Percentiles rank a stretch among this genome's conserved stretches.
These are phyloP conservation scores for Globisporangium paroecandrum DNA, from an alignment of 352 stramenopile species.

Conservation along the genomic window DNA sequence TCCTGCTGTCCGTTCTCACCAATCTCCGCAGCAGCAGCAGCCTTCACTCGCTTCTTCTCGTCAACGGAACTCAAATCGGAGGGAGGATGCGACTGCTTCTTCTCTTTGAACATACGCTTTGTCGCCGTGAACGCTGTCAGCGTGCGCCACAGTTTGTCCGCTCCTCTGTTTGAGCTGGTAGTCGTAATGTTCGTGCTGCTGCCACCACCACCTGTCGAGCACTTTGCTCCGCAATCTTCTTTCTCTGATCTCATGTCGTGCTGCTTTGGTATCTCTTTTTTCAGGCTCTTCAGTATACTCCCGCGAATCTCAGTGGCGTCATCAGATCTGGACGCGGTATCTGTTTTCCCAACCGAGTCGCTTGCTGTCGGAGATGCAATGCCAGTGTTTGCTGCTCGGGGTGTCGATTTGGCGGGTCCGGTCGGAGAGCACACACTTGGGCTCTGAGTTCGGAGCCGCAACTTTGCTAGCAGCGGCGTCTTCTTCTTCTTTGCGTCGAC, in stretches of 20 bases:
- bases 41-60: slow-evolving; percentile 11
- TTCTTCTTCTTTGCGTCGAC: slow-evolving; percentile 26
- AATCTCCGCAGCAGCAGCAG: neutral
- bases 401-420: slow-evolving; percentile 14
- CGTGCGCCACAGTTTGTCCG: slow-evolving; percentile 36
- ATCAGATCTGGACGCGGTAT: neutral
- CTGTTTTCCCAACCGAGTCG: neutral
- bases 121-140: slow-evolving; percentile 33
- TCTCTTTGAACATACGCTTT: slow-evolving; percentile 33
- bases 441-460: slow-evolving; percentile 52
- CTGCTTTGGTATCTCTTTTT: slow-evolving; percentile 6
- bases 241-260: neutral
- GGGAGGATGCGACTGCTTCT: slow-evolving; percentile 3
- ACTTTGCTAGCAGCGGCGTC: slow-evolving; percentile 47
- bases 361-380: neutral
- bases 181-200: slow-evolving; percentile 6
- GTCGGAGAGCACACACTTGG: slow-evolving; percentile 17
- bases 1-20: neutral
- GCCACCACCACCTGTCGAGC: neutral
- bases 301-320: neutral
- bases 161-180: slow-evolving; percentile 21
- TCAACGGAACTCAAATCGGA: neutral
- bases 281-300: slow-evolving; percentile 16
- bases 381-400: neutral
- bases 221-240: slow-evolving; percentile 4